These are phyloP conservation scores for Daldinia concentrica DNA, from an alignment of 495 filamentous ascomycete genomes.

Conservation along the genomic window DNA sequence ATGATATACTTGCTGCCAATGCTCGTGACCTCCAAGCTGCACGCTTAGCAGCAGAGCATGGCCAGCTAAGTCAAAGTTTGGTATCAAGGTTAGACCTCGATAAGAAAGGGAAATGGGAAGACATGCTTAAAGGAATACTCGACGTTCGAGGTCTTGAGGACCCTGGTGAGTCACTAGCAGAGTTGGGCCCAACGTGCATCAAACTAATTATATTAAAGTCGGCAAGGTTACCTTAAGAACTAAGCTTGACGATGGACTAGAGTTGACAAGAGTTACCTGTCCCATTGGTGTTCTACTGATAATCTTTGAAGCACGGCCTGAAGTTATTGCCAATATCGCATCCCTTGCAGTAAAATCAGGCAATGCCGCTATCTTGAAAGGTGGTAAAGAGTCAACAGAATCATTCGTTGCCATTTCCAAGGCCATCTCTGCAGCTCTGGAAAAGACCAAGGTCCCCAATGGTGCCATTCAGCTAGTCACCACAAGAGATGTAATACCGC, in stretches of 20 bases:
- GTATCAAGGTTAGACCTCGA: conserved; percentile 90
- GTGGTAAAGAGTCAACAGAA: conserved; percentile 93
- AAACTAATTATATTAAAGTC: conserved; percentile 55
- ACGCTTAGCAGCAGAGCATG: conserved; percentile 72
- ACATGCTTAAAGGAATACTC: conserved; percentile 95
- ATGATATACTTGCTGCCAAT: conserved; percentile 86
- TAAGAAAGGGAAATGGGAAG: conserved; percentile 90
- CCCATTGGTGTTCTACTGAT: conserved; percentile 96
- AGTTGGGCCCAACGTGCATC: background rate
- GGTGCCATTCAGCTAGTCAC: conserved; percentile 90
- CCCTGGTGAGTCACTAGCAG: conserved; percentile 69
- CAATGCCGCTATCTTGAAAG: conserved; percentile 97
- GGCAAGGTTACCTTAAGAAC: conserved; percentile 86
- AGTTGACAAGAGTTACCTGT: conserved; percentile 85
- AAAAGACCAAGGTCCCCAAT: conserved; percentile 79
- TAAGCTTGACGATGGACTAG: conserved; percentile 85
- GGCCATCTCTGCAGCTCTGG: conserved; percentile 82
- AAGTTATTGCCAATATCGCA: conserved; percentile 98
- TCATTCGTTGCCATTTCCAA: conserved; percentile 90
- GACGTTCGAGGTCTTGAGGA: conserved; percentile 88
- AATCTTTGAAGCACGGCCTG: conserved; percentile 96
- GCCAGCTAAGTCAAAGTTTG: conserved; percentile 81
- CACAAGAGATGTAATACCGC: conserved; percentile 85
- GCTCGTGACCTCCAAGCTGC: conserved; percentile 79
- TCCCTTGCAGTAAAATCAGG: conserved; percentile 97